Conservation (phyloP, 371 early-diverging fungal species). For the Actinomortierella wolfii region DNA sequence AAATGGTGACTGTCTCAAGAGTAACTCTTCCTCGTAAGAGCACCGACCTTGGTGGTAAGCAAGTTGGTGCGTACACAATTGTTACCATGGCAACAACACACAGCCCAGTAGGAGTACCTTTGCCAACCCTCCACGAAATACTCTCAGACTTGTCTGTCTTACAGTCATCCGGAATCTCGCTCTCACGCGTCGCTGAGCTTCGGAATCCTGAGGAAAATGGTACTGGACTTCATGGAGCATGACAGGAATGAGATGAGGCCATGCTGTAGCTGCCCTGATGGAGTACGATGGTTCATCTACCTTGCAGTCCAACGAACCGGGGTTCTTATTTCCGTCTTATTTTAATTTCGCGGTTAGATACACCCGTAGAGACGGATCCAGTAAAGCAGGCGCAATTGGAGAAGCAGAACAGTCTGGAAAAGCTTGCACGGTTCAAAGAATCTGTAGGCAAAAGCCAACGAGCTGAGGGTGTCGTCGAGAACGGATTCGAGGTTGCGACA, state of each 20-base stretch:
- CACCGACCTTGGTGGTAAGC: not conserved
- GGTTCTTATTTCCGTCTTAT: not conserved
- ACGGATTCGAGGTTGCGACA: slow-evolving; percentile 34
- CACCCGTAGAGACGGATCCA: not conserved
- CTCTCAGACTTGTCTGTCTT: slow-evolving; percentile 21
- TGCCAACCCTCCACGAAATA: slow-evolving; percentile 30
- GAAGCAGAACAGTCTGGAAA: not conserved
- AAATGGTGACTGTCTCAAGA: not conserved
- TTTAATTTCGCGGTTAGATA: not conserved
- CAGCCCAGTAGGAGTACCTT: slow-evolving; percentile 8
- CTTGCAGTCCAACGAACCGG: too few species aligned
- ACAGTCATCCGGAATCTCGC: slow-evolving; percentile 26
- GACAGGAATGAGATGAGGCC: too few species aligned
- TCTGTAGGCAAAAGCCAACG: slow-evolving; percentile 35
- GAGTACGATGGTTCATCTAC: too few species aligned
- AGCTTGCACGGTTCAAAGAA: slow-evolving; percentile 24
- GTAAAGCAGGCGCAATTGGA: slow-evolving; percentile 1
- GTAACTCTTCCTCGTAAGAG: not conserved
- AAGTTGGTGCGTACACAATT: not conserved
- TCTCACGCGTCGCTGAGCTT: slow-evolving; percentile 10
- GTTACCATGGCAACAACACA: not conserved
- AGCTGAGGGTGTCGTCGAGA: slow-evolving; percentile 39
- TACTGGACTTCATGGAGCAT: not conserved
- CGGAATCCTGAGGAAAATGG: slow-evolving; percentile 5
- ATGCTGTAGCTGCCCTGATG: too few species aligned